Conservation (phyloP, 768 basidiomycete species). For the Suillus placidus region DNA sequence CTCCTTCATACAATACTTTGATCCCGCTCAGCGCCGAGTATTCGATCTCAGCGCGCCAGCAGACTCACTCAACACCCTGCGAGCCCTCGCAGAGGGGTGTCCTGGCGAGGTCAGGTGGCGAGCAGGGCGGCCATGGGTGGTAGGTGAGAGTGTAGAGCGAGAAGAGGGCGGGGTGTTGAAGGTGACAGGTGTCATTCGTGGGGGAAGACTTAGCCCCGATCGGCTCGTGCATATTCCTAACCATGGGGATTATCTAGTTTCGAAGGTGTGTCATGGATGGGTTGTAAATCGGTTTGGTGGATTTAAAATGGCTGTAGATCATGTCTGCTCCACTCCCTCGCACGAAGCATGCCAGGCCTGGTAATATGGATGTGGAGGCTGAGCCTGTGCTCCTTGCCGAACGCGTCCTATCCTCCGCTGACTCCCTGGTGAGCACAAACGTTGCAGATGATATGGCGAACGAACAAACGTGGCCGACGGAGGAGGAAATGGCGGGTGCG, state of each 20-base stretch:
- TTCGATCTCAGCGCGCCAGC: constrained; percentile 68
- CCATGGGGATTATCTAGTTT: constrained; percentile 85
- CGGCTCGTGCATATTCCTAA: constrained; percentile 86
- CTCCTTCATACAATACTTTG: constrained; percentile 95
- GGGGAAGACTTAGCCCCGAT: constrained; percentile 73
- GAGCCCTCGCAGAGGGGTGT: constrained; percentile 82
- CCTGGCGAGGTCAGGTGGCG: constrained; percentile 83
- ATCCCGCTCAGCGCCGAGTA: constrained; percentile 76
- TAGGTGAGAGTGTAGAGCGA: constrained; percentile 68
- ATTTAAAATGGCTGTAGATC: constrained; percentile 51
- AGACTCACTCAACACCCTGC: constrained; percentile 72
- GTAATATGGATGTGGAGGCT: constrained; percentile 57
- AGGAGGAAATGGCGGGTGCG: constrained; percentile 82
- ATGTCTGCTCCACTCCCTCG: constrained; percentile 56
- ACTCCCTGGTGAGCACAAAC: constrained; percentile 86
- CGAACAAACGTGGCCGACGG: constrained; percentile 98
- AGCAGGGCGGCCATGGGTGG: constrained; percentile 74
- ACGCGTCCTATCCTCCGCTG: constrained; percentile 64
- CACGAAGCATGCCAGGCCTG: constrained; percentile 36
- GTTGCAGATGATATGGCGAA: constrained; percentile 88
- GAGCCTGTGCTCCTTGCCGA: constrained; percentile 66
- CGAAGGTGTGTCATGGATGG: constrained; percentile 54
- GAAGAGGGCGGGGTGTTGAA: constrained; percentile 64
- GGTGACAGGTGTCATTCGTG: constrained; percentile 87
- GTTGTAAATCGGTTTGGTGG: not conserved